Evolutionary conservation across 345 rosid genomes (phyloP).

Genomic region (Viola odorata): DNA sequence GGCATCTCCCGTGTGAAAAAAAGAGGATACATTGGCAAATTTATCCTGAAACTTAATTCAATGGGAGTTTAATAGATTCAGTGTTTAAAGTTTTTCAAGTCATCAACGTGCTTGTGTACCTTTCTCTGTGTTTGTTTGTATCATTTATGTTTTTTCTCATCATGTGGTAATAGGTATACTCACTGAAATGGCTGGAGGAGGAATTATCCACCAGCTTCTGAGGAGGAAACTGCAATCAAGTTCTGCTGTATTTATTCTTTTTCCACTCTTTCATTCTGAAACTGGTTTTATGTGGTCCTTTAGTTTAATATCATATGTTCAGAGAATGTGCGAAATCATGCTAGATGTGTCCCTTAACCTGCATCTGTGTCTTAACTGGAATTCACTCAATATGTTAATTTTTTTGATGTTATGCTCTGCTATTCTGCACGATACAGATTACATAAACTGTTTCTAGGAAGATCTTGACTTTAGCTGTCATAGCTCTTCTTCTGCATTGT

Average conservation of each 20-base stretch:
- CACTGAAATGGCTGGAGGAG: conserved; percentile 78
- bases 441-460: no score
- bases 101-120: neutral
- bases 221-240: conserved; percentile 72
- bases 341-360: neutral
- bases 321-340: neutral
- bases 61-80: no score
- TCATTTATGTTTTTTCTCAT: conserved; percentile 3
- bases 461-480: no score
- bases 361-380: neutral
- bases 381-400: neutral
- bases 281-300: neutral
- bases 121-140: neutral
- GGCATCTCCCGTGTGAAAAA: no score
- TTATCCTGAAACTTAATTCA: no score
- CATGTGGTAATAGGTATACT: conserved; percentile 22
- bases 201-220: conserved; percentile 80
- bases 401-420: neutral
- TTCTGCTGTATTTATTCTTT: conserved; percentile 38
- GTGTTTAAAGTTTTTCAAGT: neutral
- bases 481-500: neutral
- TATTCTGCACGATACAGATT: no score
- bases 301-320: neutral
- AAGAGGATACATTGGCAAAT: no score
- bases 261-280: neutral